Evolutionary conservation across 2,329 filamentous ascomycete genomes (phyloP).

Genomic region (Chrysoporthe cubensis): DNA sequence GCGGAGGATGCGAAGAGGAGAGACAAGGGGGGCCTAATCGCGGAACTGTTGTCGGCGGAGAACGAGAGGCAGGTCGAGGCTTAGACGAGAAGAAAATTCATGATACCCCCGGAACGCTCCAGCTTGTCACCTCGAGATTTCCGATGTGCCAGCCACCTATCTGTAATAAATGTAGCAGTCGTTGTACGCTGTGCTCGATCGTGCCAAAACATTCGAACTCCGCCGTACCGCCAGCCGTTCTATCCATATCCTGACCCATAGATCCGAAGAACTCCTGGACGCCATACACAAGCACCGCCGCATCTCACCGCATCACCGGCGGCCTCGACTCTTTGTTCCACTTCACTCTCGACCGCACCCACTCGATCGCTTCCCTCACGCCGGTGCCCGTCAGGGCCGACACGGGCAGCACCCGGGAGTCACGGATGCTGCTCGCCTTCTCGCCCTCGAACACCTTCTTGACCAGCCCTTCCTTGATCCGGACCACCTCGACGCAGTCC

Average conservation of each 20-base stretch:
- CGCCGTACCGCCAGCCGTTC: background rate
- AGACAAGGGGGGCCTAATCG: constrained; percentile 77
- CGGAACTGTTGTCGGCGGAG: constrained; percentile 75
- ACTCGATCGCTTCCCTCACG: constrained; percentile 94
- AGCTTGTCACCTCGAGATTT: background rate
- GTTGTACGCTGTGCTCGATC: background rate
- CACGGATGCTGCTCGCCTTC: constrained; percentile 81
- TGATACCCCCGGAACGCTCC: constrained; percentile 41
- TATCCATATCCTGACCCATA: background rate
- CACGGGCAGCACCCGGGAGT: constrained; percentile 88
- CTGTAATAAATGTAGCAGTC: constrained; percentile 3
- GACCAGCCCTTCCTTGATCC: constrained; percentile 95
- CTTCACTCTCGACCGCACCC: constrained; percentile 87
- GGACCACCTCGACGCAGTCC: constrained; percentile 95
- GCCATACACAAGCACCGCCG: constrained; percentile 4
- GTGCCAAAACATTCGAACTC: constrained; percentile 11
- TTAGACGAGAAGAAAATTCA: constrained; percentile 31
- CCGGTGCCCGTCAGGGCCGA: constrained; percentile 88
- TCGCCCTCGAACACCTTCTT: constrained; percentile 95
- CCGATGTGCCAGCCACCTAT: background rate
- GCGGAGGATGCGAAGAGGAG: constrained; percentile 77
- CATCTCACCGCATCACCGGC: constrained; percentile 81
- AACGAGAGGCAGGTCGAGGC: constrained; percentile 68
- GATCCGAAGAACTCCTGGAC: constrained; percentile 14
- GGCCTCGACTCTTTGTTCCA: constrained; percentile 96